These are phyloP conservation scores for Sporisorium scitamineum DNA, from an alignment of 1,284 basidiomycete species.

Conservation along the genomic window DNA sequence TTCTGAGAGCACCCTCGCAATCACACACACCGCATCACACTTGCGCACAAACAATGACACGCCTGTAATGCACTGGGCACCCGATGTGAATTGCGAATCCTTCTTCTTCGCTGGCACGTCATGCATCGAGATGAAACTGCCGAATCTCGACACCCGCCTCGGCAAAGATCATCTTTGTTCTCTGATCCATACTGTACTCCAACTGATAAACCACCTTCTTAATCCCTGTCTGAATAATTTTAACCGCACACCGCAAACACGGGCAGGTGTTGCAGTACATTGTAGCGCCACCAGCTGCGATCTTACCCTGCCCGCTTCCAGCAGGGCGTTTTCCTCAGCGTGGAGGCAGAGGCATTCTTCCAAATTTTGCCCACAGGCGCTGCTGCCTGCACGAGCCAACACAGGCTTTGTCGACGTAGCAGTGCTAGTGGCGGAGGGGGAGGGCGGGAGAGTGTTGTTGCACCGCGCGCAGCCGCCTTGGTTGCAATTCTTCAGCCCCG, in stretches of 20 bases:
- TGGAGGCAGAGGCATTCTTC: slow-evolving; percentile 94
- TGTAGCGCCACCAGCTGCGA: slow-evolving; percentile 74
- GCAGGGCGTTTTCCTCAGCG: slow-evolving; percentile 96
- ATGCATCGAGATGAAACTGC: slow-evolving; percentile 48
- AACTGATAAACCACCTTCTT: slow-evolving; percentile 94
- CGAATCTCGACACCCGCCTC: slow-evolving; percentile 70
- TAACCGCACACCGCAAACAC: slow-evolving; percentile 93
- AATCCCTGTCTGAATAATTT: slow-evolving; percentile 95
- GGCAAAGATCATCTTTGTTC: slow-evolving; percentile 67
- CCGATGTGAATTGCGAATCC: no score
- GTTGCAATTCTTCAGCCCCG: slow-evolving; percentile 76
- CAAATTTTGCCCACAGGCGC: slow-evolving; percentile 73
- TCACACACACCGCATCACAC: background rate
- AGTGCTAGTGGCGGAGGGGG: no score
- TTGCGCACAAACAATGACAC: no score
- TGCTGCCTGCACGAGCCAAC: slow-evolving; percentile 9
- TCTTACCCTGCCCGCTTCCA: slow-evolving; percentile 84
- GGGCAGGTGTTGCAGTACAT: slow-evolving; percentile 95
- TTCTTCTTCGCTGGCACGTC: background rate
- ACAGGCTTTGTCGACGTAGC: no score
- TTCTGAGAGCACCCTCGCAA: background rate
- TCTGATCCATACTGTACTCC: slow-evolving; percentile 78
- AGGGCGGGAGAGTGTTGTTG: slow-evolving; percentile 63
- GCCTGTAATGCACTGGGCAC: background rate
- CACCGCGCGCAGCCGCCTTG: slow-evolving; percentile 67